Evolutionary conservation across 2,329 filamentous ascomycete species (phyloP).

Genomic region (Penicillium occitanis): DNA sequence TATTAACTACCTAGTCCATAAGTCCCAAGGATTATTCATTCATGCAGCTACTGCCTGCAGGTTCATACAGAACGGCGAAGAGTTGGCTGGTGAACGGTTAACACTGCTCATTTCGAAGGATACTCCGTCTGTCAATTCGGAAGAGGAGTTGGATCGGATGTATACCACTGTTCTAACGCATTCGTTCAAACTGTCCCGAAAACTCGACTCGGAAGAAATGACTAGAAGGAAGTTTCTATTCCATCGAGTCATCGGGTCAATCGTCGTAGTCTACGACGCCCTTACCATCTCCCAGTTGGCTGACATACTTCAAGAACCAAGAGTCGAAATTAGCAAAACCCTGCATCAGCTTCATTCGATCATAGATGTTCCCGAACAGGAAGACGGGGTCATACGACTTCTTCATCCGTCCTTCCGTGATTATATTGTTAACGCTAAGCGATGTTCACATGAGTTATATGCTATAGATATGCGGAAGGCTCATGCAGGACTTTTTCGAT

Average conservation of each 20-base stretch:
- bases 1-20: constrained; percentile 25
- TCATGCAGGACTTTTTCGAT: not conserved
- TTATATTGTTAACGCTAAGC: not conserved
- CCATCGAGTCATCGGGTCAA: not conserved
- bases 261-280: not conserved
- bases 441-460: not conserved
- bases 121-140: not conserved
- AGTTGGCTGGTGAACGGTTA: constrained; percentile 16
- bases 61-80: constrained; percentile 24
- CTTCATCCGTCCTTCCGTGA: not conserved
- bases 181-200: not conserved
- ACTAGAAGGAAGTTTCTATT: not conserved
- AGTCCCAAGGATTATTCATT: constrained; percentile 32
- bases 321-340: not conserved
- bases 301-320: not conserved
- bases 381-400: not conserved
- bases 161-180: constrained; percentile 17
- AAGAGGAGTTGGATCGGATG: constrained; percentile 22
- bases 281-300: not conserved
- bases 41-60: constrained; percentile 31
- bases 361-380: constrained; percentile 19
- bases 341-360: constrained; percentile 21
- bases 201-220: not conserved
- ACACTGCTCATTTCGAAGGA: constrained; percentile 18
- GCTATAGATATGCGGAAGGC: not conserved